A percentile compares a stretch with the other conserved stretches of the same genome.
Evolutionary conservation across 2,329 filamentous ascomycete species (phyloP).

Genomic region (Ceratocystis lukuohia): DNA sequence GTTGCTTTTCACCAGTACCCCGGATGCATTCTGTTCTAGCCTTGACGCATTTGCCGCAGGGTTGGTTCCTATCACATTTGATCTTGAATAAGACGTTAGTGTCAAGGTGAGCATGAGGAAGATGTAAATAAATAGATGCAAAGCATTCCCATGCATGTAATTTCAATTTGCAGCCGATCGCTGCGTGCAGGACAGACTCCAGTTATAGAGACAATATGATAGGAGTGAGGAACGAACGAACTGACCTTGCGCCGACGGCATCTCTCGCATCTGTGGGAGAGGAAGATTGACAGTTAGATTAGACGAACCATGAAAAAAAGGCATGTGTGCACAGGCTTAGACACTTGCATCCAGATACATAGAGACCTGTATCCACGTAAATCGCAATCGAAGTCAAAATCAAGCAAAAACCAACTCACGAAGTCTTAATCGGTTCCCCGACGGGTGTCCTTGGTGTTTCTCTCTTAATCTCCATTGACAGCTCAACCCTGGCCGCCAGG

Average conservation of each 20-base stretch:
- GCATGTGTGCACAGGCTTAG: neutral
- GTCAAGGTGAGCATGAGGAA: constrained; percentile 19
- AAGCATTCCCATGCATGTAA: neutral
- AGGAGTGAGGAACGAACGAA: neutral
- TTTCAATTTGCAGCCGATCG: no score
- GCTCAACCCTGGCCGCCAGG: neutral
- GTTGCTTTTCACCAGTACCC: constrained; percentile 32
- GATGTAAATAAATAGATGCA: neutral
- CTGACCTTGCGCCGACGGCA: constrained; percentile 33
- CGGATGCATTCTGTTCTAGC: constrained; percentile 30
- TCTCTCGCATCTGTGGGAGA: constrained; percentile 29
- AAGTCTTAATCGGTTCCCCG: constrained; percentile 28
- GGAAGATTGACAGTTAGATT: neutral
- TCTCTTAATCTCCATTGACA: constrained; percentile 20
- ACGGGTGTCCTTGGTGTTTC: constrained; percentile 23
- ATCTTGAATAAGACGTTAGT: constrained; percentile 27
- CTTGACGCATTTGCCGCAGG: constrained; percentile 37
- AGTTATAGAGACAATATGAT: neutral
- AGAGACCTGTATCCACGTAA: neutral
- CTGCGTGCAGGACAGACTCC: no score
- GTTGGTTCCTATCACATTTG: constrained; percentile 39
- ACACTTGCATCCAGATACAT: neutral
- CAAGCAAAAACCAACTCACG: constrained; percentile 24
- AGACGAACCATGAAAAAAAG: neutral
- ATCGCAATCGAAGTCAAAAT: neutral